A percentile compares a stretch with the other conserved stretches of the same genome.
Evolutionary conservation across 192 early-diverging fungal genomes (phyloP).

Genomic region (Backusella macrospora): DNA sequence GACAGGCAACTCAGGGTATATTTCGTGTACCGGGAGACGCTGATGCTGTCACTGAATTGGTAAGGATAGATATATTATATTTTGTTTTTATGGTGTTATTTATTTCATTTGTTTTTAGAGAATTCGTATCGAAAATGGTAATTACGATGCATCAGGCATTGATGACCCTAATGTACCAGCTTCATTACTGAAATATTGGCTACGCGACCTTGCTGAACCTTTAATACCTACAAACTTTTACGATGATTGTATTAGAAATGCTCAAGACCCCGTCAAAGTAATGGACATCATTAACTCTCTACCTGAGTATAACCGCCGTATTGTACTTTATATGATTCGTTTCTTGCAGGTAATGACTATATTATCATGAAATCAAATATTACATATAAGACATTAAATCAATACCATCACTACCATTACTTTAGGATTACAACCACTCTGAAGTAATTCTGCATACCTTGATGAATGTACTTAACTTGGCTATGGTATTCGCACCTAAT

Average conservation of each 20-base stretch:
- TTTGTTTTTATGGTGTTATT: background rate
- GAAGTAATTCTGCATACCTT: constrained; percentile 72
- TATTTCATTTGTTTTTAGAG: constrained; percentile 48
- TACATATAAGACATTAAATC: background rate
- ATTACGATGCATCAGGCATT: constrained; percentile 68
- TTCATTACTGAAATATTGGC: constrained; percentile 93
- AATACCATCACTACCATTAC: background rate
- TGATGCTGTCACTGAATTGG: constrained; percentile 78
- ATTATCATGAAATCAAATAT: background rate
- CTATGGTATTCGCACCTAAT: constrained; percentile 95
- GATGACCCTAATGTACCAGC: constrained; percentile 93
- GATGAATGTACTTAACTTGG: constrained; percentile 90
- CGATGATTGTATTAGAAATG: constrained; percentile 68
- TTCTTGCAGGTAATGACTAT: constrained; percentile 68
- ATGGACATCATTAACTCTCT: constrained; percentile 51
- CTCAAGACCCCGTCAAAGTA: constrained; percentile 51
- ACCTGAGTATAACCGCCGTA: constrained; percentile 67
- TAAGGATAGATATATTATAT: constrained; percentile 33
- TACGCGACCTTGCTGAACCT: constrained; percentile 92
- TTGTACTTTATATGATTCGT: constrained; percentile 78
- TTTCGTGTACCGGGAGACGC: constrained; percentile 96
- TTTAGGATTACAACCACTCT: constrained; percentile 69
- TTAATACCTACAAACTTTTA: constrained; percentile 85
- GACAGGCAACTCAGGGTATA: constrained; percentile 86
- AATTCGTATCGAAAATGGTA: constrained; percentile 82